Conservation (phyloP, 164 flowering plant genomes). For the Brasenia schreberi region DNA sequence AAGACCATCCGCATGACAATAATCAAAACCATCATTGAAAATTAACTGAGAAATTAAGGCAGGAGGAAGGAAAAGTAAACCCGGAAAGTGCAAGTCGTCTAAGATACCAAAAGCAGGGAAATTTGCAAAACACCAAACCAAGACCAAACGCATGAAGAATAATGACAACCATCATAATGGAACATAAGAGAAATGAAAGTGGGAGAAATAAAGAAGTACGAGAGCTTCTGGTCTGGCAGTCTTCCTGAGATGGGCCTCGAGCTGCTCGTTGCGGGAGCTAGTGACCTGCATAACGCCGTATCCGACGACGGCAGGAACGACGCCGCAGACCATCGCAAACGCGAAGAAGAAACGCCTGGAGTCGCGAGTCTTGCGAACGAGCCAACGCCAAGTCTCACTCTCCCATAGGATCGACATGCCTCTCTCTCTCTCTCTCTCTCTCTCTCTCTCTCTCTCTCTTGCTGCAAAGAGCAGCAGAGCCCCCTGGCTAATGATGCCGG, state of each 20-base stretch:
- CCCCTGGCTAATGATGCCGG: no score
- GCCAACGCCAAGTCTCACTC: constrained; percentile 80
- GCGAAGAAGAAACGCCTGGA: constrained; percentile 87
- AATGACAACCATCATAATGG: not conserved
- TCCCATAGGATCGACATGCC: constrained; percentile 55
- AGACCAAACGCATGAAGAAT: not conserved
- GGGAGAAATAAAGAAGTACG: constrained; percentile 15
- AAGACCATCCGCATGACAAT: no score
- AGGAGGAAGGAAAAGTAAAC: no score
- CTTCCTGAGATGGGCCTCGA: constrained; percentile 74
- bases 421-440: constrained; percentile 6
- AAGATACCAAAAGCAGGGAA: not conserved
- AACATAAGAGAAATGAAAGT: not conserved
- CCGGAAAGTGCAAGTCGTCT: no score
- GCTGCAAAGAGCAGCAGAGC: no score
- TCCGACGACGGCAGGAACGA: constrained; percentile 77
- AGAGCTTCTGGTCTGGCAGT: constrained; percentile 67
- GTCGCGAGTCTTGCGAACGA: constrained; percentile 56
- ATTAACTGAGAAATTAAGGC: no score
- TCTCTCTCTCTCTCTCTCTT: not conserved
- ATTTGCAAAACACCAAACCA: not conserved
- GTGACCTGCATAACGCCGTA: constrained; percentile 78
- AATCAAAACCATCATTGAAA: no score
- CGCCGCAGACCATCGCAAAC: constrained; percentile 82
- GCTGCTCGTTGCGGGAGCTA: constrained; percentile 46